Base-by-base conservation (phyloP, 345 rosid species). In the Euphorbia peplus region DNA sequence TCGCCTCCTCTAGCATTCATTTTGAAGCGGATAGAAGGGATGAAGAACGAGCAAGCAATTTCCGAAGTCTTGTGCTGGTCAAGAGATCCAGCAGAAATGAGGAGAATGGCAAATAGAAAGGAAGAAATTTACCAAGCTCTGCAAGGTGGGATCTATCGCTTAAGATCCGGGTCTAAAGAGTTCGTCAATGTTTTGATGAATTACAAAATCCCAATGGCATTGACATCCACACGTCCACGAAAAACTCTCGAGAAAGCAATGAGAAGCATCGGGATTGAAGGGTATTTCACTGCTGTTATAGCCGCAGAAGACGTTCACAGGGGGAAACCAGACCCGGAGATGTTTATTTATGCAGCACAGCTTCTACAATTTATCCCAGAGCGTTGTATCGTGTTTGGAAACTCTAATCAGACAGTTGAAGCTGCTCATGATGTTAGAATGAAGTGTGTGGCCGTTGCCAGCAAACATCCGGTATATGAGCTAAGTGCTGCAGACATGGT, bases 61-160 rank as follows among this genome's bases (percentile, higher is more conserved):
- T 91, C 99, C 0, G 97, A 91, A 81, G 92, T 90, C 64, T 79
- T 95, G 30, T 95, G 99, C 73, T 95, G 99, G 99, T 95, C 99
- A 24, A 83, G 99, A 62, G 97, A 95, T 56, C 89, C 90, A 0
- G 67, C 86, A 14, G 84, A 85, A 66, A 64, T 86, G 78, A 86
- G 81, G 72, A 86, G 97, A 74, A 80, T 91, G 86, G 88, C 97
- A n/a, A 78, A 78, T 0, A 84, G 95, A 76, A 88, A 83, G 78
- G 99, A 91, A 81, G 97, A 91, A 70, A 88, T 95, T 54, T 76
- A 87, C 75, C 84, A 83, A 75, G 84, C 85, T 63, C 61, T 95
- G 56, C 96, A 91, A 63, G 97, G 97, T 66, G 96, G 96, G 57
- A 80, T 91, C 61, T 87, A 84, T 67, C 80, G 86, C 64, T 70